phyloP scores from a whole-genome alignment of 345 rosid genomes.

The Salix viminalis region DNA sequence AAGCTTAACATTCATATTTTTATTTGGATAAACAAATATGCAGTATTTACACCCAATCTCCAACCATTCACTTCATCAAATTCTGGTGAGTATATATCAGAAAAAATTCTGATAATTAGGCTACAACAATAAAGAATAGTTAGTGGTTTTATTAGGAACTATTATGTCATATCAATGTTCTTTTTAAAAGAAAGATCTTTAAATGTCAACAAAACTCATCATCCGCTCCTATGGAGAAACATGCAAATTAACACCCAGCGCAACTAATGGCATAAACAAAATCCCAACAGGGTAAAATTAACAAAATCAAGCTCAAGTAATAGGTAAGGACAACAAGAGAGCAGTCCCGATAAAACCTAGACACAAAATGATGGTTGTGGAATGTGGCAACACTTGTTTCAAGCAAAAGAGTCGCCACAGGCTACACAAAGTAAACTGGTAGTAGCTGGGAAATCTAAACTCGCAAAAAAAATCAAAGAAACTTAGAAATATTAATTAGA shows the following conservation, averaged over 20 bases:
- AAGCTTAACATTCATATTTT: background rate
- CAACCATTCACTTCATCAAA: background rate
- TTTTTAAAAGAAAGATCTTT: background rate
- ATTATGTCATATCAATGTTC: slow-evolving; percentile 3
- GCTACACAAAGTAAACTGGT: background rate
- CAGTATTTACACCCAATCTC: too few relatives aligned
- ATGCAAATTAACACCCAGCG: background rate
- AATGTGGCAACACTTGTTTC: background rate
- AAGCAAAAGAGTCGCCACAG: background rate
- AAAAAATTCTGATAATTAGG: background rate
- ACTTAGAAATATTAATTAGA: background rate
- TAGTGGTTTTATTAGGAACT: background rate
- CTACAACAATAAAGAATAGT: background rate
- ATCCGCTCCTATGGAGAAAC: too few relatives aligned
- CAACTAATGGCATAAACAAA: background rate
- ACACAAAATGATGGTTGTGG: background rate
- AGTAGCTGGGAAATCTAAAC: background rate
- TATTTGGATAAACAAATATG: too few relatives aligned
- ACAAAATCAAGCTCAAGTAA: background rate
- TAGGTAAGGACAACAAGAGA: background rate
- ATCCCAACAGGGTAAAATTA: background rate
- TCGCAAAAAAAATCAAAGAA: background rate
- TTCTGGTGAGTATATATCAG: background rate
- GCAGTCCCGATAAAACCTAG: background rate
- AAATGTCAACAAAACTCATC: background rate